Evolutionary conservation across 805 yeast genomes (phyloP), one percentile per base, ranked within the genome.

Genomic region (Cyberlindnera maritima): DNA sequence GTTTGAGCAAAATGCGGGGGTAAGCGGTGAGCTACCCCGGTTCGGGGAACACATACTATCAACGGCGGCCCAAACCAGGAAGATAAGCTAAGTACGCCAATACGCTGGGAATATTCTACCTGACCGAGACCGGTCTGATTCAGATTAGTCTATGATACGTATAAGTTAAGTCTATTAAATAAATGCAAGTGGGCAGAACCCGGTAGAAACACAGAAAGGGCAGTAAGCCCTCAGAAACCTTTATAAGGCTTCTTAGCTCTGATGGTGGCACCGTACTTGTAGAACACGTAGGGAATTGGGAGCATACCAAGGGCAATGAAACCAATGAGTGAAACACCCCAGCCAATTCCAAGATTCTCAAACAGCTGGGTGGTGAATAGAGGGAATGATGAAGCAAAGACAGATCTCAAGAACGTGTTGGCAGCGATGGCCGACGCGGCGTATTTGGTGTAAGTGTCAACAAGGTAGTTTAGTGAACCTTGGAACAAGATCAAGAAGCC

Each of bases 351-450:
- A 59, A 81, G 57, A 46, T 70, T 70, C 20, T 58, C 61, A 59
- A 78, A 80, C 77, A 81, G 71, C 48, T 71, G 75, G 31, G 66
- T 60, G 3, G 83, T 77, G 58, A 81, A 80, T 39, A 81, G 63
- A 18, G 88, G 87, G 70, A 82, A 81, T 1, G 71, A 75, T 28
- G 80, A 83, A 26, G 80, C 88, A 62, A 80, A 75, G 5, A 74
- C 63, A 0, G 85, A 79, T 60, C 87, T 70, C 41, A 77, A 59
- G 47, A 81, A 76, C 1, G 86, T 78, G 52, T 80, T 80, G 6
- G 81, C 85, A 3, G 88, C 85, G 46, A 81, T 68, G 2, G 85
- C 84, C 13, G 83, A 76, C 2, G 87, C 87, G 9, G 85, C 79
- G 52, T 72, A 76, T 38, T 70, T 63, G 31, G 79, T 70, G 57